Conservation (phyloP, 768 basidiomycete species). For the Serendipita sp. region DNA sequence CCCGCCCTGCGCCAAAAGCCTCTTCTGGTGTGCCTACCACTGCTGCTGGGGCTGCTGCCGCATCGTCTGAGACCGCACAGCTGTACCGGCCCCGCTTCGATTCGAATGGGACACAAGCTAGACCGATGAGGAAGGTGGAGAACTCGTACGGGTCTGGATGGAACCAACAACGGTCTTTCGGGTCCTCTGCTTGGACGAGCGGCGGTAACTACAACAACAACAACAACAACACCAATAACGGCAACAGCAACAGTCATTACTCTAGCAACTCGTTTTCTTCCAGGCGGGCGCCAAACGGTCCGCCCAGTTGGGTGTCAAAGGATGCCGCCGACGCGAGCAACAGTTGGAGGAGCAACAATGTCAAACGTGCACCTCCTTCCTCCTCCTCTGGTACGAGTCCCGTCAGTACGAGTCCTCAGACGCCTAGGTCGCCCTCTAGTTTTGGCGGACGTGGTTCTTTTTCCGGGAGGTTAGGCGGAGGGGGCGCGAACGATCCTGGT, state of each 20-base stretch:
- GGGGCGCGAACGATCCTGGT: background rate
- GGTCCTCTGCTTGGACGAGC: background rate
- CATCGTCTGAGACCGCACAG: background rate
- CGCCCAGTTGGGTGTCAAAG: background rate
- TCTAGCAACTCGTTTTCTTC: background rate
- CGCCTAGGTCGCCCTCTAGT: background rate
- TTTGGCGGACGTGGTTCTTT: background rate
- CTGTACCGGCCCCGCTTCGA: background rate
- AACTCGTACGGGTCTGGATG: background rate
- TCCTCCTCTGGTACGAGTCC: background rate
- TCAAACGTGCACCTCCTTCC: background rate
- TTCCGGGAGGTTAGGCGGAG: background rate
- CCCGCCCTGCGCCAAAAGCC: too few species aligned
- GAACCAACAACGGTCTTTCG: background rate
- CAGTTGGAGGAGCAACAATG: background rate
- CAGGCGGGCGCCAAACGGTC: background rate
- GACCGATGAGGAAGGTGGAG: background rate
- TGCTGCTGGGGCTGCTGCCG: too few species aligned
- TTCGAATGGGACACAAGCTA: background rate
- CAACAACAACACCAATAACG: background rate
- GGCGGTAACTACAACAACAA: background rate
- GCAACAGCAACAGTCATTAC: background rate
- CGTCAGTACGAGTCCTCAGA: background rate
- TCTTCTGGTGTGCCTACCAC: too few species aligned
- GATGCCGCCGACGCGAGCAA: background rate